These are phyloP conservation scores for Diospyros lotus DNA, from an alignment of 148 eudicot species.

Conservation along the genomic window DNA sequence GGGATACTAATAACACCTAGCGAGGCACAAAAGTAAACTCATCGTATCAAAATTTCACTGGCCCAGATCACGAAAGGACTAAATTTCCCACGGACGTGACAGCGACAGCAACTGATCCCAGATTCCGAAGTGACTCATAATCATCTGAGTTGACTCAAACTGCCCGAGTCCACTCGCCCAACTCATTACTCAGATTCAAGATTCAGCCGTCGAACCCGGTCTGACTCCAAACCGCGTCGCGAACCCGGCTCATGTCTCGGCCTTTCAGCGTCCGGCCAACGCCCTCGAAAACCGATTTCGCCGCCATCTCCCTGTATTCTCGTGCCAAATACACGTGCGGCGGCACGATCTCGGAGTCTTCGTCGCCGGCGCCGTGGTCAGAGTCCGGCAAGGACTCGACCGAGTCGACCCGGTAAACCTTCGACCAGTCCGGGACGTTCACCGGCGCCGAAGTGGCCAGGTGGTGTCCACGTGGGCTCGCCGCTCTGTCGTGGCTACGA, in stretches of 20 bases:
- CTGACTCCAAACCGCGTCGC: conserved; percentile 93
- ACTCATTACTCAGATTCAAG: background rate
- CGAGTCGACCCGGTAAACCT: conserved; percentile 69
- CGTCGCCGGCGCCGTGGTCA: conserved; percentile 47
- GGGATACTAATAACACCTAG: too few relatives aligned
- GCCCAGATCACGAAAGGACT: too few relatives aligned
- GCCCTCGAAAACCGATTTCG: conserved; percentile 79
- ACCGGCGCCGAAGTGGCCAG: conserved; percentile 86
- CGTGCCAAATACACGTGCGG: conserved; percentile 89
- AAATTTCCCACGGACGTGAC: too few relatives aligned
- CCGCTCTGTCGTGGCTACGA: conserved; percentile 28
- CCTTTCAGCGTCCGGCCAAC: conserved; percentile 94
- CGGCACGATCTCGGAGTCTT: conserved; percentile 51
- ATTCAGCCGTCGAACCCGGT: conserved; percentile 85
- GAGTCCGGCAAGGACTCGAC: conserved; percentile 69
- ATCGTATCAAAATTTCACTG: too few relatives aligned
- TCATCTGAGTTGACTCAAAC: too few relatives aligned
- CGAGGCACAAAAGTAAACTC: too few relatives aligned
- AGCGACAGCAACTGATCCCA: too few relatives aligned
- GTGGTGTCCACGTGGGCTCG: conserved; percentile 41
- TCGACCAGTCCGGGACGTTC: conserved; percentile 89
- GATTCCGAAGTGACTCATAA: too few relatives aligned
- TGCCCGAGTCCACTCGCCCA: too few relatives aligned
- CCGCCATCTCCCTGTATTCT: conserved; percentile 35
- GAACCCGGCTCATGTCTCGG: conserved; percentile 85